Evolutionary conservation across 148 eudicot genomes (phyloP), one percentile per base, ranked within the genome.

Genomic region (Euryodendron excelsum): DNA sequence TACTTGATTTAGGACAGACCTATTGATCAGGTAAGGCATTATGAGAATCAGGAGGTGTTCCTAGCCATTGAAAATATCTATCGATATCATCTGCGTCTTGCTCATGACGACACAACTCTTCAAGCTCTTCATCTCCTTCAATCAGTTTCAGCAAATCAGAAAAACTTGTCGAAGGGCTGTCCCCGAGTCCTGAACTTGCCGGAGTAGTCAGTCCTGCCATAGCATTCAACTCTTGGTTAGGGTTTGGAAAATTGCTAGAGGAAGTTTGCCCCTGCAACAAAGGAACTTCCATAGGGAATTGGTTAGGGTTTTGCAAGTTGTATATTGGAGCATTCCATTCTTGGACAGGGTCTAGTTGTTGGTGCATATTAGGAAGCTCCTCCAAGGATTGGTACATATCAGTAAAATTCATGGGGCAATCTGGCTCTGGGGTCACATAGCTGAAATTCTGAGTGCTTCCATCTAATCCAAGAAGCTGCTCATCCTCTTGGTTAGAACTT

Each of bases 31-130:
- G 55, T n/a, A 23, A 56, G 21, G 53, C 27, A 34, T 33, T 53
- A 31, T 36, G 30, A 33, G 30, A 21, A 73, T 55, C 2, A 17
- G 61, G 23, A 6, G 47, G 75, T 4, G 59, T 61, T 56, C 20
- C 34, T 20, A 75, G 55, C 69, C 69, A 62, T 45, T 61, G 58
- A 20, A 45, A 18, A 20, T n/a, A 62, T 21, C 56, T 48, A 14
- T 76, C 71, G 31, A 76, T 27, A 5, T 75, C 78, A 17, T 27
- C 53, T 28, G 17, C 53, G 44, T 62, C 55, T 23, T 3, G 71
- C 71, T 44, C 30, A 47, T 13, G 3, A 27, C 23, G 61, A 15
- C 18, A 21, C 27, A 14, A 55, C n/a, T 9, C 25, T 27, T 7
- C 52, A 39, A 41, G 17, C 56, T 17, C 64, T 2, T 39, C 77